Conservation (phyloP, 2,329 filamentous ascomycete genomes). For the Colletotrichum filicis region DNA sequence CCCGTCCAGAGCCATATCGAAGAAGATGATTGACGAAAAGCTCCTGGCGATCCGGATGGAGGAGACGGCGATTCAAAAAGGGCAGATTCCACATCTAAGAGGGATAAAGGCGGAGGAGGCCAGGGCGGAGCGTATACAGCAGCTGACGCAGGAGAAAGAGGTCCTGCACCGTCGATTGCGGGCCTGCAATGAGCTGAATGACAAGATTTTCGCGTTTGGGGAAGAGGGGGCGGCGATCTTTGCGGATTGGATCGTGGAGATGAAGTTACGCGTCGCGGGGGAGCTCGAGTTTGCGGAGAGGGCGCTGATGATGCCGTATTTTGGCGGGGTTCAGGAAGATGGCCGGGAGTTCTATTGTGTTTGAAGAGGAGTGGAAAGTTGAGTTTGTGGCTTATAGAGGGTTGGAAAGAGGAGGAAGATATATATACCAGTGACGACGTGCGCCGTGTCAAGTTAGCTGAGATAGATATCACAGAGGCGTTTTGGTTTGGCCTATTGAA, state of each 20-base stretch:
- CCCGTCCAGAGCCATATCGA: background rate
- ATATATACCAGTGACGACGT: background rate
- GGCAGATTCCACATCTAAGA: no score
- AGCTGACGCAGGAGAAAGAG: background rate
- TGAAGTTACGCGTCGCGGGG: background rate
- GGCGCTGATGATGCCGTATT: background rate
- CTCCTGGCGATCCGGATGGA: background rate
- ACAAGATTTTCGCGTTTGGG: background rate
- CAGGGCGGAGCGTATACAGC: background rate
- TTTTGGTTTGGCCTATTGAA: background rate
- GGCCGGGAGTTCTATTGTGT: background rate
- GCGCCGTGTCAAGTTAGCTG: no score
- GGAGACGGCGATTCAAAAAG: background rate
- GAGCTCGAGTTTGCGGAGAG: constrained; percentile 2
- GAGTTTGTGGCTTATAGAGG: background rate
- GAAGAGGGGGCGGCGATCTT: background rate
- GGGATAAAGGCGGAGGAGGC: no score
- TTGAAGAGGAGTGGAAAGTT: background rate
- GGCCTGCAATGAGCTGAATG: background rate
- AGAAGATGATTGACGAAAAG: background rate
- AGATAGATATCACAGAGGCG: background rate
- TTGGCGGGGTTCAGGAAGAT: background rate
- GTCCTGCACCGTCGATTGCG: no score
- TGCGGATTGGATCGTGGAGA: background rate
- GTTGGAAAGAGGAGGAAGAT: background rate